Conservation (phyloP, 129 eudicot species). For the Erigeron canadensis region DNA sequence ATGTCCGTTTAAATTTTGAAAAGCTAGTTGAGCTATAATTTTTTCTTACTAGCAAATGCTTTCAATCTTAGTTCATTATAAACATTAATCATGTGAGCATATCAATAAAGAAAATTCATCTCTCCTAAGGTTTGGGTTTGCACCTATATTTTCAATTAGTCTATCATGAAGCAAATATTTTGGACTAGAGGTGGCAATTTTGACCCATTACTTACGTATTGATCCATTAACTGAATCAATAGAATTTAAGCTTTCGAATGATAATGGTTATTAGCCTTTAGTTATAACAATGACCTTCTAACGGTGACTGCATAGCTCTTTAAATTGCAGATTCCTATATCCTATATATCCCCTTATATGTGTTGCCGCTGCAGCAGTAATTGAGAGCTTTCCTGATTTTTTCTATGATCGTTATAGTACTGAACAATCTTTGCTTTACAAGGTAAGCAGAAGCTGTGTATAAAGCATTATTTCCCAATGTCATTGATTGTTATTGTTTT, state of each 20-base stretch:
- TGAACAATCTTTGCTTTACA: slow-evolving; percentile 47
- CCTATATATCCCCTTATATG: slow-evolving; percentile 97
- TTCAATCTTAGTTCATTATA: too few species aligned
- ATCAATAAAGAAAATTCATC: background rate
- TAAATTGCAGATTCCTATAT: slow-evolving; percentile 84
- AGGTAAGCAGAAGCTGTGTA: slow-evolving; percentile 32
- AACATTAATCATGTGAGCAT: too few species aligned
- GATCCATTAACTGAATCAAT: background rate
- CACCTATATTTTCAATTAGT: background rate
- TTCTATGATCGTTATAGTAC: slow-evolving; percentile 67
- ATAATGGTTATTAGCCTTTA: slow-evolving; percentile 5
- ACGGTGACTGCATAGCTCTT: slow-evolving; percentile 20
- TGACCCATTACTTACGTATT: background rate
- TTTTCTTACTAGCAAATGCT: too few species aligned
- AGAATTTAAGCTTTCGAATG: background rate
- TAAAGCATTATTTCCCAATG: slow-evolving; percentile 3
- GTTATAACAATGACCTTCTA: background rate
- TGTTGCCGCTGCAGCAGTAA: slow-evolving; percentile 92
- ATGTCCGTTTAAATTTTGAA: background rate
- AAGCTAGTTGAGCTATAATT: too few species aligned
- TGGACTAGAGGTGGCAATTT: background rate
- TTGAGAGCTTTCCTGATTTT: slow-evolving; percentile 84
- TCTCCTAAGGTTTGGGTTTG: background rate
- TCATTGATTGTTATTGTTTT: slow-evolving; percentile 6
- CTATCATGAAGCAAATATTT: slow-evolving; percentile 5